phyloP scores from a whole-genome alignment of 2,329 filamentous ascomycete species.

The Aschersonia sp. region DNA sequence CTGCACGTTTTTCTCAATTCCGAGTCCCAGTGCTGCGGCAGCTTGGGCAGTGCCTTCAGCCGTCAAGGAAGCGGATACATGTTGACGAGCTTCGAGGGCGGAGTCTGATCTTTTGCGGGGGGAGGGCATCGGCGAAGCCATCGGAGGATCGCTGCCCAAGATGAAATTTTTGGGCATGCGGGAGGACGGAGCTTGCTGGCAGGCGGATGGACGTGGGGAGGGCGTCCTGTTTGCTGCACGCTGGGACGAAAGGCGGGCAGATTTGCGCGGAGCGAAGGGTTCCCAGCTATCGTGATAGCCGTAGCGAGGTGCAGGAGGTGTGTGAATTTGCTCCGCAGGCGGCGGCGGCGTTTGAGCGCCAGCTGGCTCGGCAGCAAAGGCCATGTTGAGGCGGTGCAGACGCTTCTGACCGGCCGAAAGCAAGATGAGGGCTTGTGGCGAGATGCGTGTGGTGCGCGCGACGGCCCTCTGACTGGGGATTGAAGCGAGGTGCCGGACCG shows the following conservation, averaged over 20 bases:
- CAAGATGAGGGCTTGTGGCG: not conserved
- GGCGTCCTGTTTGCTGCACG: constrained; percentile 37
- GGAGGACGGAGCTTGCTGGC: constrained; percentile 16
- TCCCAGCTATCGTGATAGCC: constrained; percentile 56
- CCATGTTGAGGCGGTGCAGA: constrained; percentile 12
- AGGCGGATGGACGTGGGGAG: constrained; percentile 28
- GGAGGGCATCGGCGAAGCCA: constrained; percentile 28
- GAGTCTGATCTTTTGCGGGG: constrained; percentile 36
- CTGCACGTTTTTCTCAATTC: constrained; percentile 12
- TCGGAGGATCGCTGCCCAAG: constrained; percentile 13
- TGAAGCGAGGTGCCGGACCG: constrained; percentile 1
- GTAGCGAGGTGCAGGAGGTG: constrained; percentile 53
- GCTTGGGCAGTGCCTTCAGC: constrained; percentile 23
- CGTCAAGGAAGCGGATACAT: constrained; percentile 28
- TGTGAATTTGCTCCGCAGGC: constrained; percentile 33
- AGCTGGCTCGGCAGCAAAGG: constrained; percentile 6
- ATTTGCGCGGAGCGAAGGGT: constrained; percentile 59
- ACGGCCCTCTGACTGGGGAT: not conserved
- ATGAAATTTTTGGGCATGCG: constrained; percentile 17
- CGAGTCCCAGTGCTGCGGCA: constrained; percentile 25
- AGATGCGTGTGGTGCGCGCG: not conserved
- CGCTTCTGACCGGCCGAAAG: not conserved
- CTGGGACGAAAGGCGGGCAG: constrained; percentile 46
- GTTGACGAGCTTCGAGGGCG: constrained; percentile 31
- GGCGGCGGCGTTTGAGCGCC: constrained; percentile 40